phyloP scores from a whole-genome alignment of 805 yeast species.

The Lipomyces sp. region DNA sequence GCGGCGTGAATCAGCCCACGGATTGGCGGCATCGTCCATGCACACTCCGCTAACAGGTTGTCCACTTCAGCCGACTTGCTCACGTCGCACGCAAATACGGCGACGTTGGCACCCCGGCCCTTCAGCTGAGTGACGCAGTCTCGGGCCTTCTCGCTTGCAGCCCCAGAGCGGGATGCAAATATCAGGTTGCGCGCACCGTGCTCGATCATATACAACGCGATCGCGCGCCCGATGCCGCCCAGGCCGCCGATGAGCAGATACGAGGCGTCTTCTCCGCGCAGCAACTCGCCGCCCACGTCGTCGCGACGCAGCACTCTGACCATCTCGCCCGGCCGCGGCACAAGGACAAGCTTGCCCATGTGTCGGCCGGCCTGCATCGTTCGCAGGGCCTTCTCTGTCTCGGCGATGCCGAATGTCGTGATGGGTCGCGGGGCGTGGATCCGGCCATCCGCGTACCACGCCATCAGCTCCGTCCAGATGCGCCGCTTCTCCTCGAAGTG shows the following conservation, averaged over 20 bases:
- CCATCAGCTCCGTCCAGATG: slow-evolving; percentile 1
- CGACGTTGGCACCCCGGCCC: neutral
- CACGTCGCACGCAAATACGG: neutral
- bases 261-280: neutral
- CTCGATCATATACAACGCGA: neutral
- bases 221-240: neutral
- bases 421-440: neutral
- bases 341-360: neutral
- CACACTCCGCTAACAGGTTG: neutral
- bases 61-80: neutral
- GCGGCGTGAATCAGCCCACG: neutral
- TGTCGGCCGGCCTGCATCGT: neutral
- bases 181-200: neutral
- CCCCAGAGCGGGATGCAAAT: neutral
- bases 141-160: neutral
- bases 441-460: neutral
- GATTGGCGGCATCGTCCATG: neutral
- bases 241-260: neutral
- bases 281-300: neutral
- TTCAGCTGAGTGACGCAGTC: neutral
- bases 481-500: neutral
- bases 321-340: neutral
- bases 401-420: slow-evolving; percentile 1
- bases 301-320: neutral
- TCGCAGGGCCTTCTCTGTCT: neutral